Percentiles rank a stretch among this genome's conserved stretches.
Conservation (phyloP, 768 basidiomycete genomes). For the Leccinum broughii region DNA sequence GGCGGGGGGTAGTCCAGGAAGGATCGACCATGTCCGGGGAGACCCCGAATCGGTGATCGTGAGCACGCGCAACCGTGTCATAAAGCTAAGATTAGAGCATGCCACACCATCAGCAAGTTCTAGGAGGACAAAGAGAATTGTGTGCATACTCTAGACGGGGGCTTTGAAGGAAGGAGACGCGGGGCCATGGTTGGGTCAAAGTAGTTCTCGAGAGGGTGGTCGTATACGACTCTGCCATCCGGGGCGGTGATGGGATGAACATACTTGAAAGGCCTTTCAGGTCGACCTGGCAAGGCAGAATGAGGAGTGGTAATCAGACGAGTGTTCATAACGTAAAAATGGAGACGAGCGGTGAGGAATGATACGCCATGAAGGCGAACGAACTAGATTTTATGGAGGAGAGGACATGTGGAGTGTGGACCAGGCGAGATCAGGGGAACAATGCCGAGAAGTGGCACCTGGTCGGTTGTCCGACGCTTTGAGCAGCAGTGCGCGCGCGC, state of each 20-base stretch:
- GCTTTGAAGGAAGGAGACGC: constrained; percentile 14
- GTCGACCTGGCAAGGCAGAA: constrained; percentile 14
- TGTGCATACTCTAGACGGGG: constrained; percentile 19
- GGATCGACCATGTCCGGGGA: constrained; percentile 14
- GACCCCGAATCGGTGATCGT: constrained; percentile 25
- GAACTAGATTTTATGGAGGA: constrained; percentile 17
- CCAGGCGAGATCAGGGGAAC: constrained; percentile 15
- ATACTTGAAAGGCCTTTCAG: constrained; percentile 18
- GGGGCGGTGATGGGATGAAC: constrained; percentile 3
- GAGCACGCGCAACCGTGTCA: constrained; percentile 28
- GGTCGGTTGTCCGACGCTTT: constrained; percentile 6
- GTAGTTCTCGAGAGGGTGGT: constrained; percentile 26
- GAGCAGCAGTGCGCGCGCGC: constrained; percentile 6
- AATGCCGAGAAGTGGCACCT: constrained; percentile 9
- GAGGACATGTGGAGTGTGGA: constrained; percentile 24
- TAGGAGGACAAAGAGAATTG: background rate
- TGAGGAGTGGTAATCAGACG: constrained; percentile 6
- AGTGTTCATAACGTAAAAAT: constrained; percentile 13
- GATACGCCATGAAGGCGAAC: constrained; percentile 2
- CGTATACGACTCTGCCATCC: constrained; percentile 23
- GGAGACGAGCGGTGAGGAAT: constrained; percentile 7
- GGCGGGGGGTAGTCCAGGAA: constrained; percentile 11
- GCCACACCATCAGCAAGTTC: background rate
- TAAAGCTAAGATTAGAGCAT: constrained; percentile 26
- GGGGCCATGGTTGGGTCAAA: constrained; percentile 25